Evolutionary conservation across 106 monocot genomes (phyloP).

Genomic region (Phalaenopsis equestris): DNA sequence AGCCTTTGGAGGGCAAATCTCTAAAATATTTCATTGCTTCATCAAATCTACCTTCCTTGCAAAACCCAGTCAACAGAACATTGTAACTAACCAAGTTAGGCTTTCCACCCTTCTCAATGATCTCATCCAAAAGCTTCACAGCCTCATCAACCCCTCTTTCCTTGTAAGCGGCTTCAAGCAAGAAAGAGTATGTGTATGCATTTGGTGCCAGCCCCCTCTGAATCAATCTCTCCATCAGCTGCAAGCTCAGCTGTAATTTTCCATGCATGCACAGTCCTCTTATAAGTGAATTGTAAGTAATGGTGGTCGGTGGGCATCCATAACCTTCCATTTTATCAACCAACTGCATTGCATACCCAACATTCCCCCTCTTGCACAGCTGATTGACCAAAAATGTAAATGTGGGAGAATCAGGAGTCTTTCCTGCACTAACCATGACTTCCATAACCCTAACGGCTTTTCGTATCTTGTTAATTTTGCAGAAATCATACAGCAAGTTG

Average conservation of each 20-base stretch:
- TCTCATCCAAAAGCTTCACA: conserved; percentile 57
- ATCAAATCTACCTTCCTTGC: conserved; percentile 60
- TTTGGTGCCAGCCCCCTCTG: conserved; percentile 63
- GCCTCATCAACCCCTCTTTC: conserved; percentile 73
- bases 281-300: conserved; percentile 68
- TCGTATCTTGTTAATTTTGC: conserved; percentile 53
- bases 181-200: conserved; percentile 55
- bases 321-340: conserved; percentile 71
- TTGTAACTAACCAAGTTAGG: conserved; percentile 85
- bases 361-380: conserved; percentile 70
- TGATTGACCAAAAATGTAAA: conserved; percentile 67
- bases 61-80: conserved; percentile 69
- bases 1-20: conserved; percentile 49
- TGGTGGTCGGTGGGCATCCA: conserved; percentile 46
- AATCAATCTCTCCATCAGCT: conserved; percentile 64
- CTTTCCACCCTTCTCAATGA: conserved; percentile 57
- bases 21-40: conserved; percentile 53
- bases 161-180: conserved; percentile 72
- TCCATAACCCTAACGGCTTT: conserved; percentile 78
- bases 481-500: conserved; percentile 60
- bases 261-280: conserved; percentile 70
- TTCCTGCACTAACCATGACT: conserved; percentile 36
- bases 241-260: conserved; percentile 50
- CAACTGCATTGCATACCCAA: conserved; percentile 85
- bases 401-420: conserved; percentile 28